These are phyloP conservation scores for Fallopia convolvulus DNA, from an alignment of 148 eudicot species.

Conservation along the genomic window DNA sequence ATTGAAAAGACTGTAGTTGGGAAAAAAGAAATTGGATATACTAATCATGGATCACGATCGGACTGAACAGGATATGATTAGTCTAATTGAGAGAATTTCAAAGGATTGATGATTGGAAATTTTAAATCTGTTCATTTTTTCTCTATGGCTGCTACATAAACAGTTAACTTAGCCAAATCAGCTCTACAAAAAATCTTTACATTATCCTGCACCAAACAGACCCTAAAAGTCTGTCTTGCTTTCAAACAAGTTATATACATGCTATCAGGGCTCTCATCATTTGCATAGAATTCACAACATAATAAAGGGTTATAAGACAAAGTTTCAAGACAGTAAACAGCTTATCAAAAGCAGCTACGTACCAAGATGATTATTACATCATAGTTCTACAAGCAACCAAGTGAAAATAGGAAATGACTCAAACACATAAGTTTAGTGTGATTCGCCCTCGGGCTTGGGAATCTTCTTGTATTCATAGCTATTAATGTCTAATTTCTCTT, in stretches of 20 bases:
- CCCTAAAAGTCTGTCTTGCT: neutral
- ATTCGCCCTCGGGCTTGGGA: conserved; percentile 47
- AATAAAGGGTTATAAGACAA: too few relatives aligned
- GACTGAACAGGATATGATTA: neutral
- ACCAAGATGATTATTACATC: neutral
- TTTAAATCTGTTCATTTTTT: too few relatives aligned
- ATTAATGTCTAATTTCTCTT: conserved; percentile 66
- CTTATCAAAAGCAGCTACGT: neutral
- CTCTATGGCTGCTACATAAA: too few relatives aligned
- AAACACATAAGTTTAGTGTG: neutral
- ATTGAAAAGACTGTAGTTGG: neutral
- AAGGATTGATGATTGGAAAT: neutral
- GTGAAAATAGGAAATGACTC: neutral
- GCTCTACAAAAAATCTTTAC: too few relatives aligned
- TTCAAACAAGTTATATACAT: neutral
- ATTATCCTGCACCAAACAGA: too few relatives aligned
- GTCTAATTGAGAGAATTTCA: neutral
- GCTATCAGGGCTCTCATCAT: neutral
- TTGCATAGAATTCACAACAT: neutral
- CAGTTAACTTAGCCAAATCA: too few relatives aligned
- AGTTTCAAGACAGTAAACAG: neutral
- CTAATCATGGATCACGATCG: neutral
- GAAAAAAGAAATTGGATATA: neutral
- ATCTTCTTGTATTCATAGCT: conserved; percentile 78
- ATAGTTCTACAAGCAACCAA: neutral